Evolutionary conservation across 345 rosid genomes (phyloP).

Genomic region (Brassica incana): DNA sequence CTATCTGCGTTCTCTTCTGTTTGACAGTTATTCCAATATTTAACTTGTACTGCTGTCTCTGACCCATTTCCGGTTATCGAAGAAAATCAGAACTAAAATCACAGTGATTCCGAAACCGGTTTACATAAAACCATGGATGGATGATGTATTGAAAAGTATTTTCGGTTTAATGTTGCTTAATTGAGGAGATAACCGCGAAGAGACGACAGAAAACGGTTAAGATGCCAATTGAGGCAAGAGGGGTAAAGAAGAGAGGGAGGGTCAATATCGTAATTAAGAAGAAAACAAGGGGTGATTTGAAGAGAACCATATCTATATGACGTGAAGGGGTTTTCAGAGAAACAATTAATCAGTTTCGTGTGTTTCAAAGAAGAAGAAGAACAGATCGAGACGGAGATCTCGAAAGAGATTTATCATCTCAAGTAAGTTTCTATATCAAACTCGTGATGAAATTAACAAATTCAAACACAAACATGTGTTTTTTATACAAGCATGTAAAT

Average conservation of each 20-base stretch:
- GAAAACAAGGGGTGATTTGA: background rate
- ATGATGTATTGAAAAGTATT: background rate
- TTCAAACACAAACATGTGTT: background rate
- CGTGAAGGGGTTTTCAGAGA: constrained; percentile 28
- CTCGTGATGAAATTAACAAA: background rate
- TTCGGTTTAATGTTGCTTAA: constrained; percentile 1
- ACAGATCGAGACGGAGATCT: constrained; percentile 13
- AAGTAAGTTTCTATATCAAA: constrained; percentile 31
- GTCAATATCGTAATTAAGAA: constrained; percentile 28
- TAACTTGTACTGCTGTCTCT: background rate
- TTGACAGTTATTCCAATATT: constrained; percentile 1
- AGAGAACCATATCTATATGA: constrained; percentile 29
- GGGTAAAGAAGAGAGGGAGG: background rate
- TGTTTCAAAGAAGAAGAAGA: constrained; percentile 17
- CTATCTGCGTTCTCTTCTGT: background rate
- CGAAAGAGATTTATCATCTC: background rate
- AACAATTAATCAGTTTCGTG: constrained; percentile 37
- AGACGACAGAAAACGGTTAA: constrained; percentile 28
- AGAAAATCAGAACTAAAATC: background rate
- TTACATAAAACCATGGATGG: background rate
- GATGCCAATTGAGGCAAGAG: constrained; percentile 31
- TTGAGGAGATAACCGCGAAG: no score
- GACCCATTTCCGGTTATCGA: background rate
- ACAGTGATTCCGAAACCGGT: background rate
- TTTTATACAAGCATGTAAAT: background rate